These are phyloP conservation scores for Mentha longifolia DNA, from an alignment of 257 asterid species.

Conservation along the genomic window DNA sequence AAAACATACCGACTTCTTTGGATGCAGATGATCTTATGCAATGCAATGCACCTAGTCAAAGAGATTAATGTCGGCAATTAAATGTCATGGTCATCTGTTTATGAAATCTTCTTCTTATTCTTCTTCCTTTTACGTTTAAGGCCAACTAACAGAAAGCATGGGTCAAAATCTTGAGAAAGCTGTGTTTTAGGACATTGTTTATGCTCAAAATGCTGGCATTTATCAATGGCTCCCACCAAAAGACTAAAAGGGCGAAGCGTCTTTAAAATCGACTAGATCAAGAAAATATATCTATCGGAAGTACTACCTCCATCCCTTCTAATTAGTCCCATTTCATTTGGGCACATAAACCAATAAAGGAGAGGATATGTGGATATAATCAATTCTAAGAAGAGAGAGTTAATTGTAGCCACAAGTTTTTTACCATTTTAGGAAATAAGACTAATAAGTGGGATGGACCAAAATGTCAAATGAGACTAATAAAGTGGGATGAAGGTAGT, in stretches of 20 bases:
- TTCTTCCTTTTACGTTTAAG: background rate
- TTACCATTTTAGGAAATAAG: too few species aligned
- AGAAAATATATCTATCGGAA: background rate
- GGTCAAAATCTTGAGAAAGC: constrained; percentile 19
- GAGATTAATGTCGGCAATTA: constrained; percentile 31
- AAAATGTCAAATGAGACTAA: too few species aligned
- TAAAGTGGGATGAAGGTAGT: too few species aligned
- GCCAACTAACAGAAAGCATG: constrained; percentile 26
- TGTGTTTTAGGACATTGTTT: constrained; percentile 4
- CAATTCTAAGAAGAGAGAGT: too few species aligned
- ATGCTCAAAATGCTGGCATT: constrained; percentile 29
- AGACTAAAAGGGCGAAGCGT: background rate
- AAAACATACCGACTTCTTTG: constrained; percentile 17
- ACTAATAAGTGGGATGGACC: too few species aligned
- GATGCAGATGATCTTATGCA: constrained; percentile 2
- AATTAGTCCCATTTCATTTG: too few species aligned
- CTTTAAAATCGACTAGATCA: background rate
- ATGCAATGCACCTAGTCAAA: background rate
- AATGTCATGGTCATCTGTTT: constrained; percentile 11
- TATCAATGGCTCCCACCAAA: constrained; percentile 29
- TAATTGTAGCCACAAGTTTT: too few species aligned
- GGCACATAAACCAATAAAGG: too few species aligned
- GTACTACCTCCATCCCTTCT: too few species aligned
- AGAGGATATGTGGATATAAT: too few species aligned
- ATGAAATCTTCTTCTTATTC: constrained; percentile 5